These are phyloP conservation scores for Paxillus rubicundulus DNA, from an alignment of 768 basidiomycete species.

Conservation along the genomic window DNA sequence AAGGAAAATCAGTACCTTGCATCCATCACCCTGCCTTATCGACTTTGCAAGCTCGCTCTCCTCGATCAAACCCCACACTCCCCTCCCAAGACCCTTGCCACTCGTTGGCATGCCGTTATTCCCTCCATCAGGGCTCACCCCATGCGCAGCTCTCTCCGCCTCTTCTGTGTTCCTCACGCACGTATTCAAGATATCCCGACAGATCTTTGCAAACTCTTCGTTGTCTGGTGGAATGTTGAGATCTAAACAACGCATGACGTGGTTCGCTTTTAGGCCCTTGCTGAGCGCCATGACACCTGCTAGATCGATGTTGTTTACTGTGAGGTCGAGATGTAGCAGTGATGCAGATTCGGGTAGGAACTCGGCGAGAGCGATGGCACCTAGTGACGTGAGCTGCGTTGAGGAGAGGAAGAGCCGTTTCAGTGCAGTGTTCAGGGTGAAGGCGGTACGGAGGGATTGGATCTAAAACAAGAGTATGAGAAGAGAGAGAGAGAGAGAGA, in stretches of 20 bases:
- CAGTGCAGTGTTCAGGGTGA: slow-evolving; percentile 87
- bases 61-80: slow-evolving; percentile 84
- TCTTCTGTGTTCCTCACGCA: slow-evolving; percentile 95
- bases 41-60: slow-evolving; percentile 78
- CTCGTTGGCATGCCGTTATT: slow-evolving; percentile 29
- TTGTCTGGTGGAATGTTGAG: slow-evolving; percentile 86
- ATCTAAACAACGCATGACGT: slow-evolving; percentile 88
- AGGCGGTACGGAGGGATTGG: slow-evolving; percentile 86
- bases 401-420: slow-evolving; percentile 91
- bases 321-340: slow-evolving; percentile 89
- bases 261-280: slow-evolving; percentile 80
- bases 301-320: slow-evolving; percentile 76
- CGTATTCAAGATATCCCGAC: slow-evolving; percentile 83
- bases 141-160: slow-evolving; percentile 46
- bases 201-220: slow-evolving; percentile 80
- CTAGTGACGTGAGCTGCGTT: slow-evolving; percentile 74
- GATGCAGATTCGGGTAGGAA: slow-evolving; percentile 90
- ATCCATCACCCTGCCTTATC: slow-evolving; percentile 48
- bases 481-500: neutral
- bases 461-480: slow-evolving; percentile 43
- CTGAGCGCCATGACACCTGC: slow-evolving; percentile 93
- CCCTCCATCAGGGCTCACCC: slow-evolving; percentile 13
- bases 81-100: slow-evolving; percentile 59
- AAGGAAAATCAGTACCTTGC: slow-evolving; percentile 43
- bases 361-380: slow-evolving; percentile 93